These are phyloP conservation scores for Backusella parvicylindrica DNA, from an alignment of 192 early-diverging fungal species.

Conservation along the genomic window DNA sequence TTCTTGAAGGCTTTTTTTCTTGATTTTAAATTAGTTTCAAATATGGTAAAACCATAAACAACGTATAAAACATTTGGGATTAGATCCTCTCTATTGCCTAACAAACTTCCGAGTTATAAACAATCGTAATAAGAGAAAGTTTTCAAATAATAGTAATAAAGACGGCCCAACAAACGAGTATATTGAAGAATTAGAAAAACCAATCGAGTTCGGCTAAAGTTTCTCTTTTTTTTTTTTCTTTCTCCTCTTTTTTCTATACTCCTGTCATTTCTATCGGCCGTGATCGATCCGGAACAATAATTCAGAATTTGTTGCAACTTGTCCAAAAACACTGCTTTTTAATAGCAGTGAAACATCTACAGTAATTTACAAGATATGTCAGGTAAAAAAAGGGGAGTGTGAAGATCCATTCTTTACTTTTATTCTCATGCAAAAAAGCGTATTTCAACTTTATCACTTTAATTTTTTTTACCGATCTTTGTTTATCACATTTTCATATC, in stretches of 20 bases:
- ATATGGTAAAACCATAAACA: not conserved
- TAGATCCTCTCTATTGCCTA: not conserved
- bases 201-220: not conserved
- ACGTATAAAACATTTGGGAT: not conserved
- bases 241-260: not conserved
- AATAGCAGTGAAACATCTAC: not conserved
- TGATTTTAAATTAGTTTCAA: not conserved
- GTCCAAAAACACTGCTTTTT: not conserved
- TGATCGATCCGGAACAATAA: conserved; percentile 3
- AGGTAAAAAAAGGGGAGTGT: not conserved
- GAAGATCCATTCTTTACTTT: not conserved
- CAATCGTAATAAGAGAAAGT: not conserved
- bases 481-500: not conserved
- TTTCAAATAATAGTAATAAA: not conserved
- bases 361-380: not conserved
- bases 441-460: not conserved
- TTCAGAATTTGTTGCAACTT: conserved; percentile 19
- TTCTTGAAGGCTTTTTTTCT: not conserved
- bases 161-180: not conserved
- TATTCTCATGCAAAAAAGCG: not conserved
- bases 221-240: not conserved
- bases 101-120: not conserved
- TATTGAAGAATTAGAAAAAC: not conserved
- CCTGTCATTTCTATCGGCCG: not conserved
- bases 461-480: not conserved